phyloP scores from a whole-genome alignment of 768 basidiomycete species.

The Lyophyllum shimeji region DNA sequence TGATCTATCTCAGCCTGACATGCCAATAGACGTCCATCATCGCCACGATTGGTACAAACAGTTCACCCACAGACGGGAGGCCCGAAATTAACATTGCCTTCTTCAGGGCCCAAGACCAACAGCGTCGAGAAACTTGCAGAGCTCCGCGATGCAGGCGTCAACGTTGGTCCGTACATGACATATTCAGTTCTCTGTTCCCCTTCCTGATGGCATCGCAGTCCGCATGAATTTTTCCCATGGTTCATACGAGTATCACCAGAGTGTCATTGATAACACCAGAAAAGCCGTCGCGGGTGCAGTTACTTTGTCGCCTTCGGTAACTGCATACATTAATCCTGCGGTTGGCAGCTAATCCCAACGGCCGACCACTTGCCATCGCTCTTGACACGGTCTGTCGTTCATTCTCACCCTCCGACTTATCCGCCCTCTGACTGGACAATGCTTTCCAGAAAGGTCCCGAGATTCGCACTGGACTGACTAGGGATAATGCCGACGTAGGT shows the following conservation, averaged over 20 bases:
- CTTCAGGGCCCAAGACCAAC: constrained; percentile 90
- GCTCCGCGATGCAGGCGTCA: constrained; percentile 90
- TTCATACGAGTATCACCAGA: constrained; percentile 97
- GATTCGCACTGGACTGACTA: constrained; percentile 96
- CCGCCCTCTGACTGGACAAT: constrained; percentile 7
- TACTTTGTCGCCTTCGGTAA: constrained; percentile 2
- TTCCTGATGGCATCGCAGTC: constrained; percentile 47
- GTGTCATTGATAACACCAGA: constrained; percentile 96
- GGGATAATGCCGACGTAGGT: constrained; percentile 81
- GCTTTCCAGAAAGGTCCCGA: constrained; percentile 91
- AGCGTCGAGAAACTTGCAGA: constrained; percentile 82
- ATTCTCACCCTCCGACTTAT: neutral
- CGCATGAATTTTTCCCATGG: constrained; percentile 99
- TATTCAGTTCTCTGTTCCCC: neutral
- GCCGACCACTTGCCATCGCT: constrained; percentile 95
- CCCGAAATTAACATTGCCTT: constrained; percentile 9
- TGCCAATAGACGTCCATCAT: constrained; percentile 86
- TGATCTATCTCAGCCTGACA: neutral
- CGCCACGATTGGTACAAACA: constrained; percentile 86
- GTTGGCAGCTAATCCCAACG: constrained; percentile 58
- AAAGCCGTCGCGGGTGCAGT: constrained; percentile 74
- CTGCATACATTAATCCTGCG: neutral
- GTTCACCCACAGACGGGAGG: constrained; percentile 8
- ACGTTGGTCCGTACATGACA: constrained; percentile 75
- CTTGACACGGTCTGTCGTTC: constrained; percentile 80